Conservation (phyloP, 2,329 filamentous ascomycete genomes). For the Lecanicillium sp. region DNA sequence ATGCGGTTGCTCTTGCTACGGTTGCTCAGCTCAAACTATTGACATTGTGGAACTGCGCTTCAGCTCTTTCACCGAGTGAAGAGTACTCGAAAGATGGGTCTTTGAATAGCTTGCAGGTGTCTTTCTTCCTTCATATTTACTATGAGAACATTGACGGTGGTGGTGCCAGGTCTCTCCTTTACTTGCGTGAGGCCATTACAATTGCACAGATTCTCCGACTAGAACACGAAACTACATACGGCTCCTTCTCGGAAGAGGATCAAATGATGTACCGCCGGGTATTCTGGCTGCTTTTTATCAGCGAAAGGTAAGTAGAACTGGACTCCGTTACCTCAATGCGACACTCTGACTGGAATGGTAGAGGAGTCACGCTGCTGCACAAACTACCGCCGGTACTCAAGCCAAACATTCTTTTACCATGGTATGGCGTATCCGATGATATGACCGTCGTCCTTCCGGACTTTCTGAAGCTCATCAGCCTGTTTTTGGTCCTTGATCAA, state of each 20-base stretch:
- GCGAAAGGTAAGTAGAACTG: constrained; percentile 24
- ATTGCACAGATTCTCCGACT: constrained; percentile 40
- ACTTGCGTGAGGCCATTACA: constrained; percentile 42
- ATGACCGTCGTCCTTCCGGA: constrained; percentile 36
- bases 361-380: constrained; percentile 41
- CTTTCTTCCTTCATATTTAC: constrained; percentile 44
- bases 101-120: constrained; percentile 29
- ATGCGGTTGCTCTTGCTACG: constrained; percentile 37
- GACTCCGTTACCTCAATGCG: constrained; percentile 8
- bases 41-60: constrained; percentile 18
- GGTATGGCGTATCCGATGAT: constrained; percentile 26
- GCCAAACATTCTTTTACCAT: constrained; percentile 28
- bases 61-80: constrained; percentile 15
- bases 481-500: constrained; percentile 42
- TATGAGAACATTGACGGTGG: constrained; percentile 40
- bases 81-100: constrained; percentile 18
- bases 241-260: constrained; percentile 24
- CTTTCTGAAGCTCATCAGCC: constrained; percentile 38
- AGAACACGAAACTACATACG: constrained; percentile 34
- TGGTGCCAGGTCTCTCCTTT: constrained; percentile 36
- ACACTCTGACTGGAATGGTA: constrained; percentile 8
- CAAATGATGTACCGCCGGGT: constrained; percentile 37
- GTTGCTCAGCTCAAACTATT: constrained; percentile 38
- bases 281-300: constrained; percentile 40
- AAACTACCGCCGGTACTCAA: constrained; percentile 37